Evolutionary conservation across 768 basidiomycete genomes (phyloP), one percentile per base, ranked within the genome.

Genomic region (Leccinum uliginosum): DNA sequence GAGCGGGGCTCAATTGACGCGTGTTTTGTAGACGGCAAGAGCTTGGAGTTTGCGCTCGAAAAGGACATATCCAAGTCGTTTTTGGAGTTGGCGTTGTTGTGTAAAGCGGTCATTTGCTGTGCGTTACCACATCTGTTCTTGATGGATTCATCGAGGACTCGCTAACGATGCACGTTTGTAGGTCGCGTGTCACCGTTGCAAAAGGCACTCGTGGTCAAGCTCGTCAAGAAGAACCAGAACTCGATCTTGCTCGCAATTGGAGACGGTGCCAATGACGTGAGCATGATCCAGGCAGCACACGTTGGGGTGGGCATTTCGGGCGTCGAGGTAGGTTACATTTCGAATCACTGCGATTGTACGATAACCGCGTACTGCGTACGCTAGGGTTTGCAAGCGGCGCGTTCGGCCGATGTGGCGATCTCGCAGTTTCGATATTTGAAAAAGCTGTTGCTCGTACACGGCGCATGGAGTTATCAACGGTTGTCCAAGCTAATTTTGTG

Each of bases 41-140:
- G 93, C 64, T 75, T 99, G 19, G 83, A 83, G 1, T 98, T 84
- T 70, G 97, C 97, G 2, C 76, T 99, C 50, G 93, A 98, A 69
- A 98, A 98, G 73, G 91, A 91, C 21, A 73, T 95, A 6, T 91
- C 92, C 21, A 89, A 90, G 67, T 80, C 80, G 6, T 98, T 99
- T 77, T 78, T 98, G 54, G 97, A 99, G 70, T 76, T 99, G 38
- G 96, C 96, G 1, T 85, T 98, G 63, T 87, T 98, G 87, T 99
- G 97, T 78, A 98, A 98, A 67, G 96, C 97, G 29, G 97, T 98
- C 50, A 88, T 99, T 35, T 98, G 96, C 72, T 99, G 96, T 95
- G 35, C n/a, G 68, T 62, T 27, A 35, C 2, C 11, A 19, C 0
- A 5, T 15, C 5, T 15, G n/a, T 19, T 23, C 2, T 34, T 2